Base-by-base conservation (phyloP, 139 green algal genomes). In the Chlamydomonas sp. region DNA sequence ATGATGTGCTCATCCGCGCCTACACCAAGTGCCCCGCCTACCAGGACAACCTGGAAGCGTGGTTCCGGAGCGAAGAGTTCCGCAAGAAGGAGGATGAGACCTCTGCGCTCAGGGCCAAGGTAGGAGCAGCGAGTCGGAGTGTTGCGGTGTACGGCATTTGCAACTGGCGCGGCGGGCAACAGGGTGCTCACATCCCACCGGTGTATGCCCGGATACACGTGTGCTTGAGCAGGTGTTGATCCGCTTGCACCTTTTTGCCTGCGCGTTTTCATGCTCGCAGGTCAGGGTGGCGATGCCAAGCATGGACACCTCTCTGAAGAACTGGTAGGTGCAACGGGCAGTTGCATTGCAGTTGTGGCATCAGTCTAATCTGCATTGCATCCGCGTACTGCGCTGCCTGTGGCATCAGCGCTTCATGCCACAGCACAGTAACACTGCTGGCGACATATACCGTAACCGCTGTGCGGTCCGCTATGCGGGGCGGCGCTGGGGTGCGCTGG, bases 11-110 rank as follows among this genome's bases (percentile, higher is more conserved):
- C 60, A 93, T 94, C 68, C 90, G 93, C 1, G 82, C 79, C 68
- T 95, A 95, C 89, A 94, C 84, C 63, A 92, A 90, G 57, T 91
- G 89, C 85, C 16, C 18, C 15, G 60, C 63, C 5, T 94, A 94
- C 83, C 63, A 90, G n/a, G 18, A 60, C n/a, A 59, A 58, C 0
- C 73, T 94, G 80, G 9, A 63, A 1, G n/a, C 31, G 4, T 94
- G 89, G 89, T 90, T 87, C 18, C 7, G 14, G 57, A 87, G 88
- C 6, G n/a, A 59, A 0, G 90, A 94, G 79, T 95, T 95, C 69
- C 6, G 60, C 60, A n/a, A 2, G 2, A 91, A 93, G 69, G 81
- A 57, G 14, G 9, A 59, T 15, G 67, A 2, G 31, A 77, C 79
- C 5, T 59, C 17, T 1, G 61, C 66, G 2, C 69, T 90, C 14